Conservation (phyloP, 768 basidiomycete genomes). For the Pleurotus salmoneostramineus region DNA sequence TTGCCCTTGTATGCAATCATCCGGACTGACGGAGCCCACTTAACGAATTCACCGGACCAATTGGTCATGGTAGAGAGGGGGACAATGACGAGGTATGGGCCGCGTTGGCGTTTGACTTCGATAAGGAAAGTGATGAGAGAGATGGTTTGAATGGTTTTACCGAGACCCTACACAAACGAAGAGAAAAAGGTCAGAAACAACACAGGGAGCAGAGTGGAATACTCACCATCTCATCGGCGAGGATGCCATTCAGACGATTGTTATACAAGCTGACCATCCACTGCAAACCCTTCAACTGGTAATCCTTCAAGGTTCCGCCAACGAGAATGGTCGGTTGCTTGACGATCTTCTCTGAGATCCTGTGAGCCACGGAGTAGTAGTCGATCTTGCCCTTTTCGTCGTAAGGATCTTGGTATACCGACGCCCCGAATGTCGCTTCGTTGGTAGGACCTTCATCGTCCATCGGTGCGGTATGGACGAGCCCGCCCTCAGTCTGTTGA, state of each 20-base stretch:
- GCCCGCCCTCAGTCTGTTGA: constrained; percentile 77
- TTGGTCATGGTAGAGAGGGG: constrained; percentile 96
- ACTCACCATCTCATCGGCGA: constrained; percentile 90
- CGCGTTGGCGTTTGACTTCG: constrained; percentile 85
- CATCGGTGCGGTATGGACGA: constrained; percentile 27
- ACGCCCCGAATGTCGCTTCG: constrained; percentile 90
- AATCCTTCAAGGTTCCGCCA: constrained; percentile 91
- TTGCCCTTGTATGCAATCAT: constrained; percentile 90
- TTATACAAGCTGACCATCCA: constrained; percentile 99
- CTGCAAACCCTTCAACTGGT: constrained; percentile 91
- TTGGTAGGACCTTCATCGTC: constrained; percentile 70
- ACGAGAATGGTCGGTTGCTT: constrained; percentile 71
- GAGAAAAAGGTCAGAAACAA: neutral
- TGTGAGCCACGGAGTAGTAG: constrained; percentile 95
- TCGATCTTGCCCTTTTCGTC: constrained; percentile 74
- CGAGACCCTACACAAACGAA: constrained; percentile 65
- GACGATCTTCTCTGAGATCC: constrained; percentile 81
- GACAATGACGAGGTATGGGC: constrained; percentile 94
- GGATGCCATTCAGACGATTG: constrained; percentile 90
- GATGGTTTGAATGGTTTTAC: constrained; percentile 93
- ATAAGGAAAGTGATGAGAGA: constrained; percentile 95
- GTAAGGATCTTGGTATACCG: constrained; percentile 58
- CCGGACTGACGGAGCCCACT: constrained; percentile 87
- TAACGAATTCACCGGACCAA: constrained; percentile 95
- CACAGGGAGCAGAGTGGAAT: neutral